These are phyloP conservation scores for Conticribra weissflogii DNA, from an alignment of 108 stramenopile species.

Conservation along the genomic window DNA sequence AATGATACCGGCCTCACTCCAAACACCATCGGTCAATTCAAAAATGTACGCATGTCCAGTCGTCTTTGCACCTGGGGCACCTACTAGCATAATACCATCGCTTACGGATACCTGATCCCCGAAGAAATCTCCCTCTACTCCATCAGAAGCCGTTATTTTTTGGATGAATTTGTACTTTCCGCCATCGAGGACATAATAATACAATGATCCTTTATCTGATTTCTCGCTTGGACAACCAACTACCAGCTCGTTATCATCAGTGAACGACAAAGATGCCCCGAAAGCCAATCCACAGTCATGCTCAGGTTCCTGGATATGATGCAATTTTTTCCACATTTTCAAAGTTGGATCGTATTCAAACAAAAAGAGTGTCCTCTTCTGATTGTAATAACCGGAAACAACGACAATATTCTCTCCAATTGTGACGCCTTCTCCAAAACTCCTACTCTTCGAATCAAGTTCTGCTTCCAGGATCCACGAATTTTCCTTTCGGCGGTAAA, in stretches of 20 bases:
- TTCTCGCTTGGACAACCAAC: neutral
- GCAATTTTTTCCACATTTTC: neutral
- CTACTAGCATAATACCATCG: neutral
- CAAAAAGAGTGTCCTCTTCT: neutral
- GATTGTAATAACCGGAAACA: neutral
- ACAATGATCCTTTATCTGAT: too few species aligned
- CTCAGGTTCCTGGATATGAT: neutral
- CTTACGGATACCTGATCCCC: neutral
- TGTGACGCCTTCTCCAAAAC: neutral
- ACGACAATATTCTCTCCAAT: neutral
- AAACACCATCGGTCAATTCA: neutral
- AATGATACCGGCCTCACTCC: neutral
- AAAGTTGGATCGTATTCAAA: neutral
- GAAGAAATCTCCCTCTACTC: neutral
- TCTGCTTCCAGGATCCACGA: neutral
- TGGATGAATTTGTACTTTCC: neutral
- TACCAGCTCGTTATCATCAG: neutral
- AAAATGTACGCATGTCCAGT: neutral
- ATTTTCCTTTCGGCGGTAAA: neutral
- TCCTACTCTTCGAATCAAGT: neutral
- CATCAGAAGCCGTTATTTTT: neutral
- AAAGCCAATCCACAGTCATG: neutral
- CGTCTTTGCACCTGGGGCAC: neutral
- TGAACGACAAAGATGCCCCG: neutral
- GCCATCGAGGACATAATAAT: neutral